Conservation (phyloP, 2,329 filamentous ascomycete genomes). For the Pseudogymnoascus destructans region DNA sequence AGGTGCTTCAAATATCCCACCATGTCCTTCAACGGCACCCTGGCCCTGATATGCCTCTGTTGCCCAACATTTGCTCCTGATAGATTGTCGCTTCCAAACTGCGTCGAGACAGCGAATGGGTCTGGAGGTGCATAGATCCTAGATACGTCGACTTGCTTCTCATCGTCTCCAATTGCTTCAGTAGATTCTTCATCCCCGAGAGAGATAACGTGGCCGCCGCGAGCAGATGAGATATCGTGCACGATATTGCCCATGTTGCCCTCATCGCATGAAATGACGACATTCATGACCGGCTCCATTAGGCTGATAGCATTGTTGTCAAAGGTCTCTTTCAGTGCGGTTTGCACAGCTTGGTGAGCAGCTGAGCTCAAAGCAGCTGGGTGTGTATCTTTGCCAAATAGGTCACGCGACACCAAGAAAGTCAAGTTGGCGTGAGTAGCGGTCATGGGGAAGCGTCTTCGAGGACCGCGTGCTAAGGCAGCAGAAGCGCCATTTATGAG, state of each 20-base stretch:
- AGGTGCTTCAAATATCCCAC: slow-evolving; percentile 85
- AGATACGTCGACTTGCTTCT: slow-evolving; percentile 46
- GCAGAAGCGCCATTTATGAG: slow-evolving; percentile 72
- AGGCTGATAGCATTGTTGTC: slow-evolving; percentile 45
- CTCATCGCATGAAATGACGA: slow-evolving; percentile 76
- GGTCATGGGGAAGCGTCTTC: slow-evolving; percentile 67
- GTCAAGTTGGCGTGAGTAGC: slow-evolving; percentile 57
- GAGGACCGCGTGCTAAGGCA: slow-evolving; percentile 72
- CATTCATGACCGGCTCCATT: slow-evolving; percentile 90
- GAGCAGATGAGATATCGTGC: slow-evolving; percentile 62
- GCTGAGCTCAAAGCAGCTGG: slow-evolving; percentile 55
- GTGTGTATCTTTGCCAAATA: slow-evolving; percentile 54
- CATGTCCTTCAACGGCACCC: slow-evolving; percentile 93
- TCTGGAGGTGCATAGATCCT: slow-evolving; percentile 82
- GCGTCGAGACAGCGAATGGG: slow-evolving; percentile 44
- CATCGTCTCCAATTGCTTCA: slow-evolving; percentile 10
- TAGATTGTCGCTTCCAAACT: not conserved
- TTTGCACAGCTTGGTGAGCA: slow-evolving; percentile 53
- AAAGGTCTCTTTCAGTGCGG: slow-evolving; percentile 51
- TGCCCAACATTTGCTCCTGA: slow-evolving; percentile 22
- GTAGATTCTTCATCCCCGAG: slow-evolving; percentile 34
- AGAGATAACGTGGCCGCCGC: slow-evolving; percentile 62
- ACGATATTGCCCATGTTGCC: slow-evolving; percentile 67
- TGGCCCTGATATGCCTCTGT: slow-evolving; percentile 59
- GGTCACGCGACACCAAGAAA: slow-evolving; percentile 50